Percentiles rank a stretch among this genome's conserved stretches.
These are phyloP conservation scores for Trichoderma atroviride DNA, from an alignment of 2,329 filamentous ascomycete genomes.

Conservation along the genomic window DNA sequence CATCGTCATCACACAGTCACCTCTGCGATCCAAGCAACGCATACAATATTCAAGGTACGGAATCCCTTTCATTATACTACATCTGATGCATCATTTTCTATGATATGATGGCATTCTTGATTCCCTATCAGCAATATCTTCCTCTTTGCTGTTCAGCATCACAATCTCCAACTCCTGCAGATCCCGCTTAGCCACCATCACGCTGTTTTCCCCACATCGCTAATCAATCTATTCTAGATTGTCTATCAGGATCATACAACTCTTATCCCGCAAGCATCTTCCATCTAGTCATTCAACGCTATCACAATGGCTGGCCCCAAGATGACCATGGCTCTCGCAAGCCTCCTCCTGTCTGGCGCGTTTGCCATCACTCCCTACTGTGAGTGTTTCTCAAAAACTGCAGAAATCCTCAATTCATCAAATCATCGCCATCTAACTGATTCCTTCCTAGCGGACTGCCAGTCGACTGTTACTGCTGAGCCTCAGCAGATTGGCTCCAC, in stretches of 20 bases:
- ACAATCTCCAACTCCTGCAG: no score
- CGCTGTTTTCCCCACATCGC: background rate
- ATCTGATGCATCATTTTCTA: background rate
- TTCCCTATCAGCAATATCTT: background rate
- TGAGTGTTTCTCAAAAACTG: background rate
- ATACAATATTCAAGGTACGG: constrained; percentile 11
- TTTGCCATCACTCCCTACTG: constrained; percentile 1
- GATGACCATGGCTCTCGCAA: constrained; percentile 35
- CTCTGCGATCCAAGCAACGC: background rate
- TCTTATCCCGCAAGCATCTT: background rate
- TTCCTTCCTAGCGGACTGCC: constrained; percentile 34
- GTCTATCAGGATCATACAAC: background rate
- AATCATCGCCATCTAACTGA: background rate
- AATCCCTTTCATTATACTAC: fast-evolving
- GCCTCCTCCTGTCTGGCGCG: constrained; percentile 30
- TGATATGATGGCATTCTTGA: background rate
- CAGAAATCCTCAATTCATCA: background rate
- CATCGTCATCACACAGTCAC: background rate
- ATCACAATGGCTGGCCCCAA: constrained; percentile 36
- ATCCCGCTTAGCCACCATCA: background rate
- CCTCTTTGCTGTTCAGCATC: background rate
- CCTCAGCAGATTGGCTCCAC: constrained; percentile 40
- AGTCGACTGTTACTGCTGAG: constrained; percentile 36
- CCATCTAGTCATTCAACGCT: background rate
- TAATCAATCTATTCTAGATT: background rate